phyloP scores from a whole-genome alignment of 345 rosid genomes.

The Hypericum perforatum region DNA sequence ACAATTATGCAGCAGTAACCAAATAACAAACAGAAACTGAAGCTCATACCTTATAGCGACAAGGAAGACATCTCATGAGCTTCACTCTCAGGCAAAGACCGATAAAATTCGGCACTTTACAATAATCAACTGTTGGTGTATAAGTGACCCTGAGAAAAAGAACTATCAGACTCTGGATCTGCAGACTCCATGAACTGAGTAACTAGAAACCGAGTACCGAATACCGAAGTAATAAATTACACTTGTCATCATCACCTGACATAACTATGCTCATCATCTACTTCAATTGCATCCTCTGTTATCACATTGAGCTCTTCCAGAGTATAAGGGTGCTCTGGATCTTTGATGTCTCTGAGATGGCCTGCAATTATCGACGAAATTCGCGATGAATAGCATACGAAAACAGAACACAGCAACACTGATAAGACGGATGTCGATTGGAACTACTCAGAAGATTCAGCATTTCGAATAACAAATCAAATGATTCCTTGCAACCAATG shows the following conservation, averaged over 20 bases:
- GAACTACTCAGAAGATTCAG: too few species aligned
- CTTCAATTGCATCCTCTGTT: slow-evolving; percentile 81
- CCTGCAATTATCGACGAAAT: slow-evolving; percentile 22
- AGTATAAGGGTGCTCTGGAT: slow-evolving; percentile 91
- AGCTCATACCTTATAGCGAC: slow-evolving; percentile 70
- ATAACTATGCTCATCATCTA: slow-evolving; percentile 50
- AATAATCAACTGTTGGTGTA: slow-evolving; percentile 88
- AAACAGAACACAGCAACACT: neutral
- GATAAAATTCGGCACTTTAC: slow-evolving; percentile 83
- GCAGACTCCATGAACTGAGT: neutral
- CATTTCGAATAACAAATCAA: too few species aligned
- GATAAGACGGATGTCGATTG: too few species aligned
- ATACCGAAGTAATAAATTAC: too few species aligned
- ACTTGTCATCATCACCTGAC: slow-evolving; percentile 41
- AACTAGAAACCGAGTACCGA: neutral
- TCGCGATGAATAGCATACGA: slow-evolving; percentile 24
- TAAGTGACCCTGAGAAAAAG: slow-evolving; percentile 57
- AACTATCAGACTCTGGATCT: slow-evolving; percentile 3
- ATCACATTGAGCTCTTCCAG: slow-evolving; percentile 96
- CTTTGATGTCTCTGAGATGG: slow-evolving; percentile 89
- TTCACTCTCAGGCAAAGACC: slow-evolving; percentile 89
- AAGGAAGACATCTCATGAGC: slow-evolving; percentile 81
- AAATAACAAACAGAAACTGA: neutral
- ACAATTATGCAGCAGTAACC: neutral
- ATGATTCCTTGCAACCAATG: too few species aligned